Evolutionary conservation across 306 rosid genomes (phyloP).

Genomic region (Citrullus amarus): DNA sequence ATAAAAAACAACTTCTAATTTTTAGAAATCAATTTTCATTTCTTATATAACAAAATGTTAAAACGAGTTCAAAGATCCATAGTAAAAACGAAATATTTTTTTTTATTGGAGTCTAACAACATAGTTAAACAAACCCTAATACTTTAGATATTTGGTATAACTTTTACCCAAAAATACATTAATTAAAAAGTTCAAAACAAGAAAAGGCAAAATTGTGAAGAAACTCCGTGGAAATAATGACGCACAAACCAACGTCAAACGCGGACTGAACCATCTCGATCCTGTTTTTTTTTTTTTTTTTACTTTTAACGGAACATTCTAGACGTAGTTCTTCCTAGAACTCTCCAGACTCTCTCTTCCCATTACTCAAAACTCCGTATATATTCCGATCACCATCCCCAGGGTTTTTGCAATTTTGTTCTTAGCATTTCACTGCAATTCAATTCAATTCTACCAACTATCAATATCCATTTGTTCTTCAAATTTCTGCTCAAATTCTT

Average conservation of each 20-base stretch:
- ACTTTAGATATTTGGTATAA: too few relatives aligned
- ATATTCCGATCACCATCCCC: background rate
- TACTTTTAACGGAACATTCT: slow-evolving; percentile 31
- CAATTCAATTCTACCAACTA: background rate
- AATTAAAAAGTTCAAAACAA: too few relatives aligned
- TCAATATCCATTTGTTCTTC: background rate
- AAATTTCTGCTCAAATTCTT: background rate
- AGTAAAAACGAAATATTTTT: too few relatives aligned
- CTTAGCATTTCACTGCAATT: background rate
- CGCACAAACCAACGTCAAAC: background rate
- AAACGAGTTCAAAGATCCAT: too few relatives aligned
- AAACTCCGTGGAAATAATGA: background rate
- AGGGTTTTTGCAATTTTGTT: background rate
- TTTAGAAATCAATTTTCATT: too few relatives aligned
- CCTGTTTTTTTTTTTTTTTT: background rate
- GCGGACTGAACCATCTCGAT: background rate
- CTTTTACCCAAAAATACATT: too few relatives aligned
- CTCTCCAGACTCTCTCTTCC: background rate
- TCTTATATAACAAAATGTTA: too few relatives aligned
- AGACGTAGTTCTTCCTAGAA: slow-evolving; percentile 10
- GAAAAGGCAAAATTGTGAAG: background rate
- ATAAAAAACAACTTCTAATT: too few relatives aligned
- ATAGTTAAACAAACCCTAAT: too few relatives aligned
- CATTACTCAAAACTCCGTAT: background rate
- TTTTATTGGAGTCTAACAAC: too few relatives aligned